These are phyloP conservation scores for Eutypella sp. DNA, from an alignment of 2,329 filamentous ascomycete species.

Conservation along the genomic window DNA sequence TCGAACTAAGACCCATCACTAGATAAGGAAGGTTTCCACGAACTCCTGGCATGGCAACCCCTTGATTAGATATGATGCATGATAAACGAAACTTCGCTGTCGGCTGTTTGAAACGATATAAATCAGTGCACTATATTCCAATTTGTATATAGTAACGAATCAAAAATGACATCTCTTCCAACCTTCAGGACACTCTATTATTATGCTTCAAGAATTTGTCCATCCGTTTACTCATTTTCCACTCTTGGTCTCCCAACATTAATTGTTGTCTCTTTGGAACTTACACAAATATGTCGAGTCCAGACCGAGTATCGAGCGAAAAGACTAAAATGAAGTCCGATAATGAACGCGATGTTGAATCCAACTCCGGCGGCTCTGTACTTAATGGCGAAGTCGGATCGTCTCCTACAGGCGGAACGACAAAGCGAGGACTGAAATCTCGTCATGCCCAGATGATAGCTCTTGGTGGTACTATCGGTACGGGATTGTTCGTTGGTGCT, in stretches of 20 bases:
- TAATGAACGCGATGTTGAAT: neutral
- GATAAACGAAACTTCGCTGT: neutral
- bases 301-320: neutral
- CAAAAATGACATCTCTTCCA: neutral
- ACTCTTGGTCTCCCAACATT: neutral
- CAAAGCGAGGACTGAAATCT: conserved; percentile 3
- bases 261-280: neutral
- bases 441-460: conserved; percentile 12
- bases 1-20: neutral
- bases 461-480: conserved; percentile 22
- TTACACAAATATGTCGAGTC: neutral
- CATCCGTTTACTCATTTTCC: neutral
- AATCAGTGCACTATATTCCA: neutral
- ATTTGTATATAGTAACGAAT: neutral
- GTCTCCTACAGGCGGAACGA: neutral
- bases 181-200: neutral
- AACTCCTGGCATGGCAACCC: no score
- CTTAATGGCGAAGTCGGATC: neutral
- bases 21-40: neutral
- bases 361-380: neutral
- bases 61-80: neutral
- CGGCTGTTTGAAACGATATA: neutral
- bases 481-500: conserved; percentile 40
- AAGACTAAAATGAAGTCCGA: neutral
- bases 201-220: neutral